These are phyloP conservation scores for Cryptococcus maquisensis DNA, from an alignment of 1,284 basidiomycete species.

Conservation along the genomic window DNA sequence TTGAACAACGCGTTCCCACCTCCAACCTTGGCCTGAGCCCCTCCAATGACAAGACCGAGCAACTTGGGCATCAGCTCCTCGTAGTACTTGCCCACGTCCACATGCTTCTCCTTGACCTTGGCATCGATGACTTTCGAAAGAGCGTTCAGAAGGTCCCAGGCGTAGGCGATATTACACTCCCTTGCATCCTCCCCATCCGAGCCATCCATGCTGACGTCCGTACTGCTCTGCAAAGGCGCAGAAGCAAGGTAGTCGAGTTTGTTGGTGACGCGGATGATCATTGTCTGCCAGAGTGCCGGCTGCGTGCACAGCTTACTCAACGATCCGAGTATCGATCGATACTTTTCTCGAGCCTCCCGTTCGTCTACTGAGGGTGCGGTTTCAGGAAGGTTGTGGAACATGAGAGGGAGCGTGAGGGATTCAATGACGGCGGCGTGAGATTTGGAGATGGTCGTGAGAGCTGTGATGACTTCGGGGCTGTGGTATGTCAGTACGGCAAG, in stretches of 20 bases:
- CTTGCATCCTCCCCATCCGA: slow-evolving; percentile 20
- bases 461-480: slow-evolving; percentile 65
- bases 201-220: slow-evolving; percentile 5
- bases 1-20: slow-evolving; percentile 50
- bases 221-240: neutral
- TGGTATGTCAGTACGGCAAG: neutral
- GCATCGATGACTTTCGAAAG: slow-evolving; percentile 60
- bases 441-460: slow-evolving; percentile 65
- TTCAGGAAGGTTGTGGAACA: slow-evolving; percentile 72
- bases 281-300: slow-evolving; percentile 73
- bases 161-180: slow-evolving; percentile 69
- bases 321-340: slow-evolving; percentile 66
- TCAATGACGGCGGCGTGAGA: slow-evolving; percentile 64
- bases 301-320: slow-evolving; percentile 71
- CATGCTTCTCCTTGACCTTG: slow-evolving; percentile 63
- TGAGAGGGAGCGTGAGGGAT: slow-evolving; percentile 70
- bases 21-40: slow-evolving; percentile 42
- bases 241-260: slow-evolving; percentile 65
- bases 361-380: slow-evolving; percentile 58
- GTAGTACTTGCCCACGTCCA: slow-evolving; percentile 72
- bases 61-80: slow-evolving; percentile 67
- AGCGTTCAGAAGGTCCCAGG: slow-evolving; percentile 71
- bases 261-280: slow-evolving; percentile 72
- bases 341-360: slow-evolving; percentile 57
- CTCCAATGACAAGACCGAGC: slow-evolving; percentile 65